Conservation (phyloP, 805 yeast species). For the Teunomyces pallodes region DNA sequence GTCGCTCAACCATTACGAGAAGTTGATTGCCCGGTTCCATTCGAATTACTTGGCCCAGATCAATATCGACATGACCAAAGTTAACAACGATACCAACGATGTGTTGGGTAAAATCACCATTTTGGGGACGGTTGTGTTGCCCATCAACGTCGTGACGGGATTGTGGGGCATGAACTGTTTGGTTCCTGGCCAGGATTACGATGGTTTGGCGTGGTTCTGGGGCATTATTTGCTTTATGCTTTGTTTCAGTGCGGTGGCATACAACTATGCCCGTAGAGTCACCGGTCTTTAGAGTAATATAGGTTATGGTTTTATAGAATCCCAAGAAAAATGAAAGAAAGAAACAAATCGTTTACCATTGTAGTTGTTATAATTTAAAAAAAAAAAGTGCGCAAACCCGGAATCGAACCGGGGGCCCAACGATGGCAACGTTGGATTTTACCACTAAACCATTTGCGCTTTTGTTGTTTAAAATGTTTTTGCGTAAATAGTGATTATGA, state of each 20-base stretch:
- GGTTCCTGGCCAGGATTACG: constrained; percentile 82
- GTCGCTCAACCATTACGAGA: constrained; percentile 90
- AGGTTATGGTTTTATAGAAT: too few species aligned
- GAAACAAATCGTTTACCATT: too few species aligned
- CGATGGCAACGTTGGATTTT: constrained; percentile 2
- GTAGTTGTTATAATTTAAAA: too few species aligned
- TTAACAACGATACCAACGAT: constrained; percentile 95
- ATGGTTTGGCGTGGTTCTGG: constrained; percentile 42
- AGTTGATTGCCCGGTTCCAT: constrained; percentile 89
- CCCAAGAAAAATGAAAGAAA: too few species aligned
- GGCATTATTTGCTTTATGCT: constrained; percentile 35
- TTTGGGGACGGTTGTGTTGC: constrained; percentile 91
- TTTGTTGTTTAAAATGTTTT: too few species aligned
- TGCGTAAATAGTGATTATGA: too few species aligned
- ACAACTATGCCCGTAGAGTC: constrained; percentile 38
- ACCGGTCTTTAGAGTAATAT: constrained; percentile 30
- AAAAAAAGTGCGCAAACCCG: not conserved
- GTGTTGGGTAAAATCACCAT: constrained; percentile 91
- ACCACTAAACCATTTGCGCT: not conserved
- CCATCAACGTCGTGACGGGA: constrained; percentile 93
- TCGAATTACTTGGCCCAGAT: constrained; percentile 95
- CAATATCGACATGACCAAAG: constrained; percentile 96
- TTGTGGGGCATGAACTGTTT: constrained; percentile 98
- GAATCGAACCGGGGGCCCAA: constrained; percentile 4
- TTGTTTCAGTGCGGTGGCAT: constrained; percentile 35